Evolutionary conservation across 2,329 filamentous ascomycete species (phyloP).

Genomic region (Pseudocercospora cruenta): DNA sequence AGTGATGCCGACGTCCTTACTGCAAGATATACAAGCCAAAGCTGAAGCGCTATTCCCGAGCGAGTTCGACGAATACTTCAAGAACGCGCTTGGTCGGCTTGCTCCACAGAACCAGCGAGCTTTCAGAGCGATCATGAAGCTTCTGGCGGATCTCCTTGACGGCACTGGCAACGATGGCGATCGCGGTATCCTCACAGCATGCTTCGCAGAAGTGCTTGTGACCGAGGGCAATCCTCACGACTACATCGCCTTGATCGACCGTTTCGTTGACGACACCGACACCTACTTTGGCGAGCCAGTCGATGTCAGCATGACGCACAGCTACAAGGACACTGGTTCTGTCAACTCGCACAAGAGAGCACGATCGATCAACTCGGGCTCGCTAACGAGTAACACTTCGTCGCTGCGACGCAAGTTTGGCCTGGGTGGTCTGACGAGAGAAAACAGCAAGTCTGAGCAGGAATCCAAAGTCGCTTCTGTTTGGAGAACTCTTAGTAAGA

Average conservation of each 20-base stretch:
- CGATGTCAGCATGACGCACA: constrained; percentile 28
- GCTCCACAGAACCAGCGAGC: constrained; percentile 69
- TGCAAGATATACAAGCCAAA: constrained; percentile 73
- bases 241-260: constrained; percentile 86
- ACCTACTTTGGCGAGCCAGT: constrained; percentile 75
- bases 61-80: constrained; percentile 68
- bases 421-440: constrained; percentile 70
- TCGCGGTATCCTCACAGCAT: constrained; percentile 81
- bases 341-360: constrained; percentile 52
- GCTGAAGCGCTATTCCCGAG: constrained; percentile 67
- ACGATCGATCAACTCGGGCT: constrained; percentile 68
- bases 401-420: constrained; percentile 84
- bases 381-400: constrained; percentile 81
- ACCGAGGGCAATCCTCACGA: constrained; percentile 75
- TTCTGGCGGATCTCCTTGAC: constrained; percentile 84
- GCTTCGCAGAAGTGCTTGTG: constrained; percentile 85
- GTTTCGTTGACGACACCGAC: constrained; percentile 86
- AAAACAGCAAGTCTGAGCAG: constrained; percentile 75
- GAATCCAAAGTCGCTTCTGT: constrained; percentile 74
- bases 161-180: constrained; percentile 91
- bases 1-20: constrained; percentile 71
- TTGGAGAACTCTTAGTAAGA: constrained; percentile 88
- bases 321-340: constrained; percentile 29
- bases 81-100: constrained; percentile 55
- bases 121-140: constrained; percentile 79